phyloP scores from a whole-genome alignment of 2,329 filamentous ascomycete species.

The Domatiomyces globalis region DNA sequence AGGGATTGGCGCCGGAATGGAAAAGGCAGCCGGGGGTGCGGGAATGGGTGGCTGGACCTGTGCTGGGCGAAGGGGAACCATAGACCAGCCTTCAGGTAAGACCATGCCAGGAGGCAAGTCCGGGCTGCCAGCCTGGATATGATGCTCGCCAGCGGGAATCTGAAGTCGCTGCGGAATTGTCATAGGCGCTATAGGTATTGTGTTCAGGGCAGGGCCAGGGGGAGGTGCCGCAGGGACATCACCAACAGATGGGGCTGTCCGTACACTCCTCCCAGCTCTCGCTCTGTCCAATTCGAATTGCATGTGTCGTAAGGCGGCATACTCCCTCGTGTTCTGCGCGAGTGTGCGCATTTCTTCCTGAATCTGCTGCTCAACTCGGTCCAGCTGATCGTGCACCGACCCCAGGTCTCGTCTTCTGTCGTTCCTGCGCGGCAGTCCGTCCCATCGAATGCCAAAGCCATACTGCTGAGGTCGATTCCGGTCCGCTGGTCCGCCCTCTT shows the following conservation, averaged over 20 bases:
- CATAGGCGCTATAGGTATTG: neutral
- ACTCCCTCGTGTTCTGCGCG: constrained; percentile 50
- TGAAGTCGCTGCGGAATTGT: constrained; percentile 8
- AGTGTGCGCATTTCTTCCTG: constrained; percentile 52
- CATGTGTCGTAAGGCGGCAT: constrained; percentile 53
- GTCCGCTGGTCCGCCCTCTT: constrained; percentile 22
- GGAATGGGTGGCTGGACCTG: neutral
- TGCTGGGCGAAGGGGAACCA: constrained; percentile 31
- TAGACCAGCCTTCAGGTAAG: constrained; percentile 39
- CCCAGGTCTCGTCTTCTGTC: constrained; percentile 15
- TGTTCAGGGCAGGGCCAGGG: neutral
- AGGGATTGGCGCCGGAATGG: neutral
- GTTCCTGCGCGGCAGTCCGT: constrained; percentile 12
- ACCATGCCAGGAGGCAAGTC: constrained; percentile 37
- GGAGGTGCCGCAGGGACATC: constrained; percentile 1
- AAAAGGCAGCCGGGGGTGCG: neutral
- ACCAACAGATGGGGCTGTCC: constrained; percentile 2
- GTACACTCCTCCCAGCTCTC: constrained; percentile 34
- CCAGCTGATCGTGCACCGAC: constrained; percentile 37
- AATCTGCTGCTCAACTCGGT: constrained; percentile 54
- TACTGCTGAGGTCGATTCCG: constrained; percentile 25
- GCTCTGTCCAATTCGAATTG: constrained; percentile 54
- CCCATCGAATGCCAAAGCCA: constrained; percentile 28
- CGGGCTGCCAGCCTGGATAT: constrained; percentile 30
- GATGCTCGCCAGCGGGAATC: constrained; percentile 9